Evolutionary conservation across 73 alveolate genomes (phyloP).

Genomic region (Paramecium tetraurelia): DNA sequence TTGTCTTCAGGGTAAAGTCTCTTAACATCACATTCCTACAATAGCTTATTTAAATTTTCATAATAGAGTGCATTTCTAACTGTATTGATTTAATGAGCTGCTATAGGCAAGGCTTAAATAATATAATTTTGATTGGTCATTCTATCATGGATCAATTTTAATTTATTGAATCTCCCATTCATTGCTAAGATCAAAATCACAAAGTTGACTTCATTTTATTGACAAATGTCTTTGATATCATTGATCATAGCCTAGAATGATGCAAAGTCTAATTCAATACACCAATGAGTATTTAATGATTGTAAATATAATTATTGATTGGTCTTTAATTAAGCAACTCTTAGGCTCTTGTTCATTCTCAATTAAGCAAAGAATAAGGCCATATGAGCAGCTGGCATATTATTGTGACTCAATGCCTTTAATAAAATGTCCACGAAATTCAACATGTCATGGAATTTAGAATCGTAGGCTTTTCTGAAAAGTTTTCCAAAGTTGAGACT

Average conservation of each 20-base stretch:
- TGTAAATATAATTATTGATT: neutral
- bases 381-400: constrained; percentile 4
- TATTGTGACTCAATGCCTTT: neutral
- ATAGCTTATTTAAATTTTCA: neutral
- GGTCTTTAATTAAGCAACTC: neutral
- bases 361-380: constrained; percentile 22
- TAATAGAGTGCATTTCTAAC: neutral
- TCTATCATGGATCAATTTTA: neutral
- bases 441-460: neutral
- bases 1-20: constrained; percentile 13
- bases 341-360: neutral
- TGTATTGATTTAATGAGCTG: neutral
- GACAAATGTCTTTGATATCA: constrained; percentile 6
- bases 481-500: constrained; percentile 11
- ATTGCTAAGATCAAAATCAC: neutral
- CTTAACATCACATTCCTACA: neutral
- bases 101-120: neutral
- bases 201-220: constrained; percentile 19
- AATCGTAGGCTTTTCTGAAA: constrained; percentile 38
- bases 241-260: neutral
- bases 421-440: constrained; percentile 29
- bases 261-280: neutral
- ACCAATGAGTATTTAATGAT: constrained; percentile 20
- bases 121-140: constrained; percentile 37
- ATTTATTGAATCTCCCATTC: constrained; percentile 19